Evolutionary conservation across 2,329 filamentous ascomycete species (phyloP), one percentile per base, ranked within the genome.

Genomic region (Colletotrichum sidae): DNA sequence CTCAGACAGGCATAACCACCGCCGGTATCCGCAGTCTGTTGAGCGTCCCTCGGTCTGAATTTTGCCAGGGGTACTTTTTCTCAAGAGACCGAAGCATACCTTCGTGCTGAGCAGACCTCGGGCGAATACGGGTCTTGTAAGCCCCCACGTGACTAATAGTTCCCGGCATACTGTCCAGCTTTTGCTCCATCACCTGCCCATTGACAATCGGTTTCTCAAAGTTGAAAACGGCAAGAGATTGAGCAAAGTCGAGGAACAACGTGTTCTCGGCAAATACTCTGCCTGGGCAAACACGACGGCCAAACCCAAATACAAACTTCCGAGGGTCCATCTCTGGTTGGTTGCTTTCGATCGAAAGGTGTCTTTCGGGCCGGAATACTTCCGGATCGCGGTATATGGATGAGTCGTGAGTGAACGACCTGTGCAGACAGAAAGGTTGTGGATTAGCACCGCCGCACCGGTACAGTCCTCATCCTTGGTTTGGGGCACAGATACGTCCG

Each of bases 401-500:
- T 2, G 88, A 85, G 70, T 93, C 90, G 74, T 92, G 90, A 33
- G 89, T 84, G 13, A 78, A 70, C 69, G 68, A 76, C 51, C 51
- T 53, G 15, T 6, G 11, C 37, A 41, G 17, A 25, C 10, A 34
- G 25, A 25, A 6, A n/a, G 8, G 5, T 9, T 5, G 4, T 10
- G 6, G 13, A 12, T 1, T 4, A 12, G 35, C 1, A 38, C n/a
- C n/a, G n/a, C n/a, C n/a, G n/a, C n/a, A n/a, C 15, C 7, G 9
- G 37, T 12, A 53, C 25, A 5, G 3, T 15, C 11, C 9, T 12
- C 2, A 2, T 11, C 4, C 15, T 35, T 4, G 25, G 39, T 37
- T 2, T 6, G 12, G 41, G 2, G 6, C 2, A 44, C 25, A 25
- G 25, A 25, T 25, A 25, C 25, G 25, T 4, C 25, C 25, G 25